phyloP scores from a whole-genome alignment of 805 yeast genomes.

The Pichia kluyveri region DNA sequence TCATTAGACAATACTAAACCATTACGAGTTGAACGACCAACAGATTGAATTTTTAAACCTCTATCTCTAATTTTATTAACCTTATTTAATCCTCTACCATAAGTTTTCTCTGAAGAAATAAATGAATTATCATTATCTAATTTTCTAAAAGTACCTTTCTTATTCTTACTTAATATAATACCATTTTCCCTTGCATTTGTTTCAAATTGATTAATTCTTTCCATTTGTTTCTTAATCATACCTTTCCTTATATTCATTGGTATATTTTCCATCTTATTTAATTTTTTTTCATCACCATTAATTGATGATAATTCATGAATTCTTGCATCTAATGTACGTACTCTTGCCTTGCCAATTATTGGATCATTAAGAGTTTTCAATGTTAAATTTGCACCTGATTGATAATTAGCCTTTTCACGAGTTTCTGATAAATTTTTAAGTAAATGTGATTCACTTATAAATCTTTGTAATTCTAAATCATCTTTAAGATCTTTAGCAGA shows the following conservation, averaged over 20 bases:
- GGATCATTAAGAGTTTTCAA: conserved; percentile 53
- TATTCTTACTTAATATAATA: conserved; percentile 65
- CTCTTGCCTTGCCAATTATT: conserved; percentile 62
- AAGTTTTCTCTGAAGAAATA: conserved; percentile 39
- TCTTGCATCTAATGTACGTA: conserved; percentile 53
- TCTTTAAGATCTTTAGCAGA: conserved; percentile 34
- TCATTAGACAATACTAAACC: conserved; percentile 63
- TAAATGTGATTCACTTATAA: conserved; percentile 65
- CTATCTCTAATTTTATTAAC: conserved; percentile 45
- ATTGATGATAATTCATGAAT: conserved; percentile 39
- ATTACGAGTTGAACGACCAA: conserved; percentile 71
- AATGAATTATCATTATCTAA: conserved; percentile 42
- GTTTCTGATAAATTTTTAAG: conserved; percentile 25
- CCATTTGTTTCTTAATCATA: conserved; percentile 51
- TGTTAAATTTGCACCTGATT: conserved; percentile 63
- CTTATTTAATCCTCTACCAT: conserved; percentile 38
- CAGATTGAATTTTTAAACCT: conserved; percentile 67
- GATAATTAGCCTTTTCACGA: conserved; percentile 23
- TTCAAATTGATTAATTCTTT: conserved; percentile 49
- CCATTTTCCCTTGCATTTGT: conserved; percentile 85
- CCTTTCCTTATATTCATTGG: conserved; percentile 89
- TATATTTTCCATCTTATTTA: conserved; percentile 56
- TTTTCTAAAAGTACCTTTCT: conserved; percentile 57
- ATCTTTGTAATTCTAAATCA: conserved; percentile 60
- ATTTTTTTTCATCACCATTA: conserved; percentile 29